phyloP scores from a whole-genome alignment of 495 filamentous ascomycete genomes.

The Aspergillus sparsus region DNA sequence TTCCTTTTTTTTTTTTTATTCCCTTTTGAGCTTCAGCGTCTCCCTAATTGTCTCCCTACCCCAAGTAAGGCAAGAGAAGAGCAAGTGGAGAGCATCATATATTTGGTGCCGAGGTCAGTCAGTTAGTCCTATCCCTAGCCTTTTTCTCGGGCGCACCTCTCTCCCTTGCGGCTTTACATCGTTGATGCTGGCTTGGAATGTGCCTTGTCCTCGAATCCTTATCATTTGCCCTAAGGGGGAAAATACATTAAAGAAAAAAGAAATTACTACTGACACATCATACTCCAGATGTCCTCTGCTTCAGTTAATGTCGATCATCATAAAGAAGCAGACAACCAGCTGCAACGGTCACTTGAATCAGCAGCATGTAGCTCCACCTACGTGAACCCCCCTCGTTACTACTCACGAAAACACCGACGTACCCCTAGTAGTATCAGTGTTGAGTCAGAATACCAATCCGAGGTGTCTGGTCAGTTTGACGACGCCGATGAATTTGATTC shows the following conservation, averaged over 20 bases:
- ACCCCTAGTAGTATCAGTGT: constrained; percentile 24
- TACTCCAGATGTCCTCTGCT: constrained; percentile 16
- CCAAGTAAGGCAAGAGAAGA: neutral
- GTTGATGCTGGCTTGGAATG: no score
- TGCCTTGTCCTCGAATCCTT: no score
- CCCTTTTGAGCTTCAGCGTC: neutral
- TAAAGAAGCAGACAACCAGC: constrained; percentile 26
- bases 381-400: constrained; percentile 25
- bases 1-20: neutral
- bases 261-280: constrained; percentile 3
- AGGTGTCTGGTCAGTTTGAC: constrained; percentile 43
- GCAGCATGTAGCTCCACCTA: constrained; percentile 20
- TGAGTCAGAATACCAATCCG: constrained; percentile 33
- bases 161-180: no score
- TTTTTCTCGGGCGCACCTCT: no score
- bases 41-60: neutral
- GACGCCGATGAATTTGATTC: constrained; percentile 41
- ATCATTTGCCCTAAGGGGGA: neutral
- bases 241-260: neutral
- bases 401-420: constrained; percentile 39
- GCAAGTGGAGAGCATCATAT: neutral
- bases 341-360: constrained; percentile 29
- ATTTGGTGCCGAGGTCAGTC: constrained; percentile 1
- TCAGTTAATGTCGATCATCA: constrained; percentile 10
- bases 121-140: no score